Evolutionary conservation across 1,139 yeast species (phyloP).

Genomic region (Magnusiomyces tetraspermus): DNA sequence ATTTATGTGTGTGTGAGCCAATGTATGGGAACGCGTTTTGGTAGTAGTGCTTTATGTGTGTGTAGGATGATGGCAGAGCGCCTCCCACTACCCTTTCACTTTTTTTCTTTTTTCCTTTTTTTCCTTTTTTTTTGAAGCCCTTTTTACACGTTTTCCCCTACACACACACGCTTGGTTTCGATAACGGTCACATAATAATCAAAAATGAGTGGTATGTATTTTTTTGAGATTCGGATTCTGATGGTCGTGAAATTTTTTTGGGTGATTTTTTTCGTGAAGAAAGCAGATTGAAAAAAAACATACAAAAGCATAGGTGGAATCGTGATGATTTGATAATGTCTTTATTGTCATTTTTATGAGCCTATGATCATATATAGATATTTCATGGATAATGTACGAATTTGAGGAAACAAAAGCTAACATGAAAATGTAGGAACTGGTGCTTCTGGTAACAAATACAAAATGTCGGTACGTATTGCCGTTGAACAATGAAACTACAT

Average conservation of each 20-base stretch:
- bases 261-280: neutral
- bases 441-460: constrained; percentile 99
- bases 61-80: too few species aligned
- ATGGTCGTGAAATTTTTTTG: neutral
- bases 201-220: constrained; percentile 7
- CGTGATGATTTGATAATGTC: neutral
- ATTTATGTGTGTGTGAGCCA: too few species aligned
- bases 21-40: too few species aligned
- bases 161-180: constrained; percentile 5
- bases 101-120: neutral
- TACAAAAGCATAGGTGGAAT: too few species aligned
- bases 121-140: neutral
- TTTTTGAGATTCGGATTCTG: neutral
- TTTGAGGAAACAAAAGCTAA: constrained; percentile 10
- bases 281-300: too few species aligned
- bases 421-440: constrained; percentile 34
- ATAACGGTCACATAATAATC: constrained; percentile 4
- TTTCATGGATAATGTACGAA: too few species aligned
- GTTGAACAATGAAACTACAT: neutral
- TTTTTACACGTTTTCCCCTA: neutral
- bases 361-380: neutral
- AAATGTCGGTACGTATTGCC: constrained; percentile 84
- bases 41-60: too few species aligned
- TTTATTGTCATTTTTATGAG: neutral
- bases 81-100: too few species aligned